Base-by-base conservation (phyloP, 2,329 filamentous ascomycete genomes). In the Apiospora sp. region DNA sequence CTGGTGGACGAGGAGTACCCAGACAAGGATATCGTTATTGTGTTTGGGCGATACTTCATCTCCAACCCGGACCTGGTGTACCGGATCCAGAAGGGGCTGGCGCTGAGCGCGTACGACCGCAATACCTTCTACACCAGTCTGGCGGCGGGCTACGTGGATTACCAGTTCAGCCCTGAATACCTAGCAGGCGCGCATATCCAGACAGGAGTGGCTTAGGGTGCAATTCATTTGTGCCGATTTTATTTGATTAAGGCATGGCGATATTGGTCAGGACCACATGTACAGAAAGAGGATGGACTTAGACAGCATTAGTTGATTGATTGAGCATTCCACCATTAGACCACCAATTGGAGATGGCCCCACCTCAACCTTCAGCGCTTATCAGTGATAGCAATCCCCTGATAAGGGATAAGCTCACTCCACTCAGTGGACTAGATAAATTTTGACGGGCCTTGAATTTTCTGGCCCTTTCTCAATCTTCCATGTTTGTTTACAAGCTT, bases 31-130 rank as follows among this genome's bases (percentile, higher is more conserved):
- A 77, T 87, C n/a, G 79, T 79, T 22, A 80, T 87, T 22, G 84
- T 83, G 0, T 87, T 87, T 77, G 87, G 87, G 12, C 78, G 86
- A 22, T 83, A 83, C 71, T 88, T 87, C 72, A 86, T 88, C 74
- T 81, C 82, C 27, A 88, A 82, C 13, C 87, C 86, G 2, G 86
- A 88, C 76, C 76, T 88, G 61, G 81, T 83, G 1, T 87, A 82
- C 73, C 80, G 86, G 24, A 71, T 88, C 48, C 71, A 82, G 74
- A 77, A 84, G 72, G 83, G 84, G 0, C 80, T 87, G 22, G 78
- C 80, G 37, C 78, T 88, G 48, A 83, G 78, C 41, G 76, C 78
- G 43, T 88, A 87, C 75, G 79, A 88, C 75, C 79, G 86, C 12
- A 77, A 81, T 41, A 85, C 82, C 0, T 88, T 88, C 73, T 88